These are phyloP conservation scores for Rhodotorula sp. DNA, from an alignment of 1,284 basidiomycete species.

Conservation along the genomic window DNA sequence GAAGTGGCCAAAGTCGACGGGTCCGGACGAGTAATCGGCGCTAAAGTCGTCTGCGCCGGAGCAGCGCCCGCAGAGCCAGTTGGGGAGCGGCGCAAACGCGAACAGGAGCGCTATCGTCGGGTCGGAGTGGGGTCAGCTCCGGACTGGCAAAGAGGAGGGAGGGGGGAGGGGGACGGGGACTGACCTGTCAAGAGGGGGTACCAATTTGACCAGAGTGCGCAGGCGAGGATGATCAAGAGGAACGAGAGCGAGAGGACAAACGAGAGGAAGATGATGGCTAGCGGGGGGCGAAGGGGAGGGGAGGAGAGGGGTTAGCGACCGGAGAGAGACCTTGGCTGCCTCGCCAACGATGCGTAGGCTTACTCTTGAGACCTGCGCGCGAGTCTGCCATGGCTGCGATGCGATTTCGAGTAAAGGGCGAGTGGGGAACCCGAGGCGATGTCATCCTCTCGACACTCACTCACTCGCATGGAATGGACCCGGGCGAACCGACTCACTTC, in stretches of 20 bases:
- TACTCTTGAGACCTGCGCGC: conserved; percentile 38
- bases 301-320: neutral
- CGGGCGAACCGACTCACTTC: conserved; percentile 54
- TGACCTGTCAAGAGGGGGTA: conserved; percentile 90
- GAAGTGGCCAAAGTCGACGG: conserved; percentile 91
- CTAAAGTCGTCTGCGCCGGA: conserved; percentile 57
- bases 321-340: accelerated
- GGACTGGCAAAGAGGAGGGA: conserved; percentile 12
- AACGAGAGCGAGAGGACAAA: conserved; percentile 97
- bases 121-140: neutral
- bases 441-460: no score
- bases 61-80: conserved; percentile 65
- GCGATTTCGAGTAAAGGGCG: neutral
- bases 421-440: neutral
- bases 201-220: conserved; percentile 96
- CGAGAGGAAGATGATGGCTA: conserved; percentile 88
- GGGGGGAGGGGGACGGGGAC: conserved; percentile 50
- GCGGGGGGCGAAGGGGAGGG: no score
- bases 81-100: conserved; percentile 91
- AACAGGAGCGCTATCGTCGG: conserved; percentile 75
- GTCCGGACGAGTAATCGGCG: conserved; percentile 59
- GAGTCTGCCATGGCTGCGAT: conserved; percentile 15
- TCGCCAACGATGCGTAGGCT: neutral
- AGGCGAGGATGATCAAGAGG: conserved; percentile 94
- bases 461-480: conserved; percentile 38